A percentile compares a stretch with the other conserved stretches of the same genome.
phyloP scores from a whole-genome alignment of 78 protist genomes.

The Guillardia theta region DNA sequence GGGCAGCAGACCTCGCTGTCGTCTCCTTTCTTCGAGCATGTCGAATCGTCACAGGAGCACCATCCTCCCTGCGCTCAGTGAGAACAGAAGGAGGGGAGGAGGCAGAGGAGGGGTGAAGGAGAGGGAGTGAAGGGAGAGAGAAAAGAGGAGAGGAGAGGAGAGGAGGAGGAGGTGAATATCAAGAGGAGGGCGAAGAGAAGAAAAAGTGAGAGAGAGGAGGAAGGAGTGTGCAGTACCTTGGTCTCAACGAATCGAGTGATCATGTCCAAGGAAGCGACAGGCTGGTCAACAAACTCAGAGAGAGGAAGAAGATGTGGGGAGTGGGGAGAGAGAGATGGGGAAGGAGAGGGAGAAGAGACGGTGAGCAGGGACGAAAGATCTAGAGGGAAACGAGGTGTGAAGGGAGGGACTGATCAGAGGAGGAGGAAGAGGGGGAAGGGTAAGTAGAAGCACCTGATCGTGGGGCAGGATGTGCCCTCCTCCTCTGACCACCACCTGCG shows the following conservation, averaged over 20 bases:
- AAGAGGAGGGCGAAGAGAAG: neutral
- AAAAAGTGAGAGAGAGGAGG: neutral
- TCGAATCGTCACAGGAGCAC: neutral
- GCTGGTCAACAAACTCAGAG: neutral
- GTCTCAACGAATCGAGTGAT: no score
- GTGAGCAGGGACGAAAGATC: neutral
- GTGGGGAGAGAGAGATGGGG: neutral
- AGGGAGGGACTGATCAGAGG: neutral
- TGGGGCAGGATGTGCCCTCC: neutral
- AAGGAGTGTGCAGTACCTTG: no score
- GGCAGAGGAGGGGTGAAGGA: neutral
- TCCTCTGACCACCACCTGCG: neutral
- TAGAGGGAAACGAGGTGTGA: neutral
- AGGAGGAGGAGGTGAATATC: neutral
- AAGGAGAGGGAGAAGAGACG: neutral
- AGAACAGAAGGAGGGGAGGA: neutral
- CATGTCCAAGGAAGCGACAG: neutral
- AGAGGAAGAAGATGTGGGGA: neutral
- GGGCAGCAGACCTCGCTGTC: neutral
- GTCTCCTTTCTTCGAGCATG: neutral
- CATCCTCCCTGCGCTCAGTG: neutral
- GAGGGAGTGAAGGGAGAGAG: neutral
- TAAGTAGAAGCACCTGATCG: neutral
- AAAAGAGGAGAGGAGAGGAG: neutral
- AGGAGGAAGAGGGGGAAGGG: neutral